Evolutionary conservation across 2,329 filamentous ascomycete genomes (phyloP).

Genomic region (Trichothecium roseum): DNA sequence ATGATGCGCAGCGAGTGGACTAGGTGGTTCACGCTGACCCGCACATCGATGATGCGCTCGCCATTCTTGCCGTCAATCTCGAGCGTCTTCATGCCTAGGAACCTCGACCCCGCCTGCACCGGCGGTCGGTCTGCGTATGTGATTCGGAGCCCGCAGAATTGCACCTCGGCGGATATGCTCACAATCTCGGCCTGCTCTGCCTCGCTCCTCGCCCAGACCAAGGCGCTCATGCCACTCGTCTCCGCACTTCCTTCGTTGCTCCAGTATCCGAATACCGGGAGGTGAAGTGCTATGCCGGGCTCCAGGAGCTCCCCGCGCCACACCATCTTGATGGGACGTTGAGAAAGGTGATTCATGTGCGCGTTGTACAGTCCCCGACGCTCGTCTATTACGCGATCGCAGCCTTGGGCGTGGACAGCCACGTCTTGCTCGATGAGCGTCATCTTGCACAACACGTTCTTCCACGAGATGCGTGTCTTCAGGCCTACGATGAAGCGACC

Average conservation of each 20-base stretch:
- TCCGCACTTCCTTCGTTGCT: no score
- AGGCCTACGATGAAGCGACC: slow-evolving; percentile 1
- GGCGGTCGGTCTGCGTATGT: background rate
- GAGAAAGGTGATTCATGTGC: background rate
- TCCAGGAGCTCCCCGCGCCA: no score
- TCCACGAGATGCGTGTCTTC: background rate
- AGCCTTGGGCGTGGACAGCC: no score
- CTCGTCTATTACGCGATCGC: background rate
- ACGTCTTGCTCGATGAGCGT: background rate
- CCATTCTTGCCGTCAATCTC: background rate
- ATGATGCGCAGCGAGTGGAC: background rate
- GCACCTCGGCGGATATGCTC: background rate
- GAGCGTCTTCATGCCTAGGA: background rate
- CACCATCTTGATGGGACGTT: background rate
- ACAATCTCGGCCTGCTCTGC: background rate
- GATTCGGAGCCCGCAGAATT: background rate
- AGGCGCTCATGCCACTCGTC: no score
- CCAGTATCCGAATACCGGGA: no score
- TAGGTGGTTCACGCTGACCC: background rate
- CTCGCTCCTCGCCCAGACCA: background rate
- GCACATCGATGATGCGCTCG: background rate
- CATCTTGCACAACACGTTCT: background rate
- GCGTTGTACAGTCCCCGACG: background rate
- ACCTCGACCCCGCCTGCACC: background rate
- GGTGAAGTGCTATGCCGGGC: no score